Percentiles rank a stretch among this genome's conserved stretches.
These are phyloP conservation scores for Beauveria pseudobassiana DNA, from an alignment of 2,329 filamentous ascomycete genomes.

Conservation along the genomic window DNA sequence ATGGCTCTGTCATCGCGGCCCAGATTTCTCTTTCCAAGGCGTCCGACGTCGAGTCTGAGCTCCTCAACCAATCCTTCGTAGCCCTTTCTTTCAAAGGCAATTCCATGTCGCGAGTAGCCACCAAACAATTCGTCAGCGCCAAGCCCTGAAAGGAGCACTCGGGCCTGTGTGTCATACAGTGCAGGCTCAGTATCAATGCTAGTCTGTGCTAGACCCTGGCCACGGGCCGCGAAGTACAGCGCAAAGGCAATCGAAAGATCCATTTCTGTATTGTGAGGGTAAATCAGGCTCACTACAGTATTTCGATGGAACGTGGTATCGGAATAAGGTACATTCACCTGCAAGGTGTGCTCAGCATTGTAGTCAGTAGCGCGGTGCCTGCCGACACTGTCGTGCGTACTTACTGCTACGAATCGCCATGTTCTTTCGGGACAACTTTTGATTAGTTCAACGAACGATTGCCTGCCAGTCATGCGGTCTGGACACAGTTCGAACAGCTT, in stretches of 20 bases:
- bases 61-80: conserved; percentile 71
- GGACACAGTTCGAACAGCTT: conserved; percentile 74
- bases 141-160: conserved; percentile 83
- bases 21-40: conserved; percentile 88
- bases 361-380: neutral
- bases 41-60: conserved; percentile 73
- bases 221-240: conserved; percentile 89
- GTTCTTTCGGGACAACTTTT: conserved; percentile 58
- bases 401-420: conserved; percentile 76
- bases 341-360: conserved; percentile 3
- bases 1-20: conserved; percentile 90
- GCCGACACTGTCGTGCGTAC: conserved; percentile 16
- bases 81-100: conserved; percentile 63
- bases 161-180: conserved; percentile 60
- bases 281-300: conserved; percentile 68
- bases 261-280: conserved; percentile 97
- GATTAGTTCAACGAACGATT: conserved; percentile 68
- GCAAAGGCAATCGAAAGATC: conserved; percentile 90
- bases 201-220: conserved; percentile 44
- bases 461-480: conserved; percentile 79
- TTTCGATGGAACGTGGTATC: conserved; percentile 64
- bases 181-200: conserved; percentile 18
- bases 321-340: conserved; percentile 74
- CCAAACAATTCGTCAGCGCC: conserved; percentile 96
- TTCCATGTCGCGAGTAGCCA: conserved; percentile 78